A percentile compares a stretch with the other conserved stretches of the same genome.
phyloP scores from a whole-genome alignment of 768 basidiomycete species.

The Russula earlei region DNA sequence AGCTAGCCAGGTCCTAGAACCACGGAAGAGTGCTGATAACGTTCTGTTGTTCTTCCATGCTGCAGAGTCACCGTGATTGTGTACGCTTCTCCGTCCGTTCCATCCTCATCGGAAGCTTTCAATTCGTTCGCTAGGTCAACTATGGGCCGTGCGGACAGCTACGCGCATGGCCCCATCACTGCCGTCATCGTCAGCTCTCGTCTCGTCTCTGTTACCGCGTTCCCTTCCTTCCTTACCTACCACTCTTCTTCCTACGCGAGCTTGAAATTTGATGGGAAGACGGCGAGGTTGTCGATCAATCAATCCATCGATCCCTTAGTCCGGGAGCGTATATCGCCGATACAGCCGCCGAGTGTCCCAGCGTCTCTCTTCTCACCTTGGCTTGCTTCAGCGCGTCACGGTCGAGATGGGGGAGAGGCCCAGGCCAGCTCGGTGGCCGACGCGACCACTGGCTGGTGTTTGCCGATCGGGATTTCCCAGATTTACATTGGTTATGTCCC shows the following conservation, averaged over 20 bases:
- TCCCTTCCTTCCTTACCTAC: too few relatives aligned
- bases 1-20: too few relatives aligned
- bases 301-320: neutral
- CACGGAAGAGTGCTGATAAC: too few relatives aligned
- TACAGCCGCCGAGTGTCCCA: neutral
- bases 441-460: neutral
- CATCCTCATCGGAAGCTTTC: neutral
- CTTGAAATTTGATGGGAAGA: constrained; percentile 1
- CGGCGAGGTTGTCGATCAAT: neutral
- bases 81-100: neutral
- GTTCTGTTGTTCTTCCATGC: too few relatives aligned
- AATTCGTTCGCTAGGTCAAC: too few relatives aligned
- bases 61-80: too few relatives aligned
- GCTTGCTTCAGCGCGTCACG: neutral
- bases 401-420: neutral
- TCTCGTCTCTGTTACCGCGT: neutral
- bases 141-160: too few relatives aligned
- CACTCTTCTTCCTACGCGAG: neutral
- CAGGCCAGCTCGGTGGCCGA: neutral
- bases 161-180: too few relatives aligned
- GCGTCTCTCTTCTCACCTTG: neutral
- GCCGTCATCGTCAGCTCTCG: too few relatives aligned
- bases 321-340: neutral
- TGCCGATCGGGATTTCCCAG: neutral
- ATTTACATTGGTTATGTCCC: constrained; percentile 1